Percentiles rank a stretch among this genome's conserved stretches.
phyloP scores from a whole-genome alignment of 805 yeast species.

The Starmerella etchellsii region DNA sequence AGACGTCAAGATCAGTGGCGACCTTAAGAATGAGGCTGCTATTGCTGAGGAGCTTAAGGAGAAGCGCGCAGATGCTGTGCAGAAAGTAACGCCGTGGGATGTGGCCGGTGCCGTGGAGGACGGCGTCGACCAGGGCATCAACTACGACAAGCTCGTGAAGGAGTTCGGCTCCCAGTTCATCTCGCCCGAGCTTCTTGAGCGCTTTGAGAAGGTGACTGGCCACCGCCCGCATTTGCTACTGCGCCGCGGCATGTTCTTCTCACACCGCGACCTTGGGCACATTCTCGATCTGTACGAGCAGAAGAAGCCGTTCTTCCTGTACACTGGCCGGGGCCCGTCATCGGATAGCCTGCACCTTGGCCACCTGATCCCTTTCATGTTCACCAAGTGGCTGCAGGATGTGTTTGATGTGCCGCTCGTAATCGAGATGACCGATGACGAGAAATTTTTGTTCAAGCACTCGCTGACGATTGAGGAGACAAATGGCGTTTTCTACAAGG shows the following conservation, averaged over 20 bases:
- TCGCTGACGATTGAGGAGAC: conserved; percentile 82
- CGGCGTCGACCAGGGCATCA: conserved; percentile 81
- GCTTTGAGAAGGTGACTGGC: conserved; percentile 78
- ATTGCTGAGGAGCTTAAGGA: neutral
- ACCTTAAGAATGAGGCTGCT: neutral
- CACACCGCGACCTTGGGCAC: conserved; percentile 52
- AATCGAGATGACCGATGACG: conserved; percentile 90
- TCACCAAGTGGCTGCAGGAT: conserved; percentile 96
- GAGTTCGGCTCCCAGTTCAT: conserved; percentile 79
- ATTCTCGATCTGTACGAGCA: conserved; percentile 84
- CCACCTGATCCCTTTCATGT: conserved; percentile 87
- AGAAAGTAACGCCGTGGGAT: conserved; percentile 90
- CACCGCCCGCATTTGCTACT: conserved; percentile 80
- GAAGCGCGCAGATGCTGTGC: conserved; percentile 23
- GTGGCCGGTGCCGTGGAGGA: conserved; percentile 97
- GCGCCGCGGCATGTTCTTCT: conserved; percentile 82
- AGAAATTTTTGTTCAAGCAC: conserved; percentile 87
- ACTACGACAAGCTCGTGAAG: conserved; percentile 73
- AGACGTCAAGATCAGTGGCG: conserved; percentile 9
- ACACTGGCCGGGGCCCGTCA: conserved; percentile 96
- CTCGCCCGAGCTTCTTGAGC: conserved; percentile 51
- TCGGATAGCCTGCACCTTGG: conserved; percentile 92
- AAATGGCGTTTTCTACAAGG: conserved; percentile 51
- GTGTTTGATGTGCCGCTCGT: conserved; percentile 94
- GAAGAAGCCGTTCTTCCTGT: conserved; percentile 87